Evolutionary conservation across 1,139 yeast genomes (phyloP).

Genomic region (Yamadazyma triangularis): DNA sequence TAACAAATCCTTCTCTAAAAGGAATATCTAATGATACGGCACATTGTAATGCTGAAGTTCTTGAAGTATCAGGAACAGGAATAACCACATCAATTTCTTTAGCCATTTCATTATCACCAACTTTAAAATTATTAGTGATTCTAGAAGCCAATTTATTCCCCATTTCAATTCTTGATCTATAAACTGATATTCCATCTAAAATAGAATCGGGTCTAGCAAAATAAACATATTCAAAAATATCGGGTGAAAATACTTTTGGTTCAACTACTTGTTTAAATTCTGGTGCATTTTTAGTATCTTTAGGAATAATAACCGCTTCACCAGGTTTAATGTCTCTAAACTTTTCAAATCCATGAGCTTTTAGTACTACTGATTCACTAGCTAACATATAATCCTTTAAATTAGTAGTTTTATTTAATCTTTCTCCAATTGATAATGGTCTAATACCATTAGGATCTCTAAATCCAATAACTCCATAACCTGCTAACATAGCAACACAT

Average conservation of each 20-base stretch:
- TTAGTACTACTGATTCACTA: conserved; percentile 89
- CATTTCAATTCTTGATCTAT: conserved; percentile 90
- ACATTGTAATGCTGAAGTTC: conserved; percentile 91
- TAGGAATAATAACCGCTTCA: conserved; percentile 91
- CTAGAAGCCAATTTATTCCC: conserved; percentile 83
- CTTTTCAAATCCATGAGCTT: conserved; percentile 83
- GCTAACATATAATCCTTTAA: conserved; percentile 90
- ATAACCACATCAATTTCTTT: conserved; percentile 85
- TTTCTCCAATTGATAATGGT: conserved; percentile 82
- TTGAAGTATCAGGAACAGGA: conserved; percentile 96
- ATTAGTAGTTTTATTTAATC: conserved; percentile 63
- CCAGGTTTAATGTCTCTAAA: conserved; percentile 89
- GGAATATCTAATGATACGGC: conserved; percentile 78
- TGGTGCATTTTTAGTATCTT: conserved; percentile 47
- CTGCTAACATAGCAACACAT: conserved; percentile 91
- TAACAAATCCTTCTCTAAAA: conserved; percentile 95
- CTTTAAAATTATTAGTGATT: conserved; percentile 51
- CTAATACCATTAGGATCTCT: conserved; percentile 97
- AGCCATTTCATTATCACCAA: conserved; percentile 25
- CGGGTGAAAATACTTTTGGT: conserved; percentile 79
- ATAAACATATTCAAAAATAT: conserved; percentile 94
- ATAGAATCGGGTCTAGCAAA: conserved; percentile 98
- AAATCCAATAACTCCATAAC: conserved; percentile 92
- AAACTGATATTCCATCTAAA: conserved; percentile 91
- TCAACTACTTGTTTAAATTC: conserved; percentile 87